Conservation (phyloP, 108 stramenopile species). For the Fragilaria crotonensis region DNA sequence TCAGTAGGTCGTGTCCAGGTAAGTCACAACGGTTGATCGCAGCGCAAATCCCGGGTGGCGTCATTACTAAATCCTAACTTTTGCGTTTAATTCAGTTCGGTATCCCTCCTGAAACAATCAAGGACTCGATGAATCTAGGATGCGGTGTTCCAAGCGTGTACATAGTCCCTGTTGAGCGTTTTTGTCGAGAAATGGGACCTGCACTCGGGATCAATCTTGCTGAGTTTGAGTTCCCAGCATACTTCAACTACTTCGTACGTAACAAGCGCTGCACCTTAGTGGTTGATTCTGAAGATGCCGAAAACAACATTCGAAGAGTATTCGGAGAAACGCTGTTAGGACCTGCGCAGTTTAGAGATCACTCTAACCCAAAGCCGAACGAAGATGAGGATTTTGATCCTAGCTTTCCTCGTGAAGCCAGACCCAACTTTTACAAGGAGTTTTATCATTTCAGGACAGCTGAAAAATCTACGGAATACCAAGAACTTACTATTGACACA, state of each 20-base stretch:
- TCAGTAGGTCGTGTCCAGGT: slow-evolving; percentile 59
- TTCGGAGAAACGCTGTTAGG: slow-evolving; percentile 70
- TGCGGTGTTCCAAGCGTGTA: slow-evolving; percentile 62
- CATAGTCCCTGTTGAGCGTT: slow-evolving; percentile 80
- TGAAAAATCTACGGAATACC: slow-evolving; percentile 42
- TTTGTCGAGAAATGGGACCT: slow-evolving; percentile 72
- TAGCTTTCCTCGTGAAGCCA: slow-evolving; percentile 50
- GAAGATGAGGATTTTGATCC: slow-evolving; percentile 67
- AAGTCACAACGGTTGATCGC: neutral
- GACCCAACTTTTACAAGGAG: slow-evolving; percentile 77
- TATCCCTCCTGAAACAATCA: slow-evolving; percentile 89
- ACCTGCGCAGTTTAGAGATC: slow-evolving; percentile 43
- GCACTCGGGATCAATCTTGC: slow-evolving; percentile 79
- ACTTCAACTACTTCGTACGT: slow-evolving; percentile 82
- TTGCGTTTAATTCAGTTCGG: slow-evolving; percentile 34
- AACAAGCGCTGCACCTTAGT: slow-evolving; percentile 55
- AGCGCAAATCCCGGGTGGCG: neutral
- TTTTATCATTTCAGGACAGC: slow-evolving; percentile 64
- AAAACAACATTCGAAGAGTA: slow-evolving; percentile 55
- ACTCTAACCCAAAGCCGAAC: slow-evolving; percentile 21
- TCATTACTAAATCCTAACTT: neutral
- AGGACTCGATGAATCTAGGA: slow-evolving; percentile 76
- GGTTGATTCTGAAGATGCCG: slow-evolving; percentile 54
- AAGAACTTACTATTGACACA: slow-evolving; percentile 53
- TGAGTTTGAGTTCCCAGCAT: slow-evolving; percentile 89